phyloP scores from a whole-genome alignment of 1,284 basidiomycete genomes.

The Vanrija sp. region DNA sequence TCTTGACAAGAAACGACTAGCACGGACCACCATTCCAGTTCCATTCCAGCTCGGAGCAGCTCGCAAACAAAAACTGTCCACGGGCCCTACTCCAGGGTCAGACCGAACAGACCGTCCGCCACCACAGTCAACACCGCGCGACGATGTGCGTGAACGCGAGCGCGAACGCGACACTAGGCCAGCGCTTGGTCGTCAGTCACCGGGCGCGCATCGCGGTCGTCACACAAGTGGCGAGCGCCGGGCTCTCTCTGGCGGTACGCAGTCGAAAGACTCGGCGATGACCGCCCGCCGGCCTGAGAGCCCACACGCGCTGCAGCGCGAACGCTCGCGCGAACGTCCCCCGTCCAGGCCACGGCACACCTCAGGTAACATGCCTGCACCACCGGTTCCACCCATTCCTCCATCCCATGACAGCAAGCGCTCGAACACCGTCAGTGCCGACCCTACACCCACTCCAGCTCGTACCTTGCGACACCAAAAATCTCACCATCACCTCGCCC shows the following conservation, averaged over 20 bases:
- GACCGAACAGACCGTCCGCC: not conserved
- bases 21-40: conserved; percentile 18
- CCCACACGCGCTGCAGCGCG: not conserved
- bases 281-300: not conserved
- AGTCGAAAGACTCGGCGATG: not conserved
- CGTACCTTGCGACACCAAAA: conserved; percentile 40
- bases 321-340: not conserved
- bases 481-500: conserved; percentile 35
- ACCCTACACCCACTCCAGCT: conserved; percentile 13
- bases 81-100: not conserved
- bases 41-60: conserved; percentile 15
- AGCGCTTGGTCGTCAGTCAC: not conserved
- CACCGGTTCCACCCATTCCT: conserved; percentile 12
- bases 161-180: not conserved
- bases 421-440: not conserved
- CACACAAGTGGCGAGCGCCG: not conserved
- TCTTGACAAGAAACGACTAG: conserved; percentile 21
- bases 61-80: conserved; percentile 2
- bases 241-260: not conserved
- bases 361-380: conserved; percentile 7
- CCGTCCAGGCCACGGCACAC: not conserved
- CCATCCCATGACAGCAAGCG: not conserved
- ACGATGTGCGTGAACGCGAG: not conserved
- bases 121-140: not conserved
- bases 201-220: too few species aligned